phyloP scores from a whole-genome alignment of 2,329 filamentous ascomycete species.

The Exophiala alcalophila region DNA sequence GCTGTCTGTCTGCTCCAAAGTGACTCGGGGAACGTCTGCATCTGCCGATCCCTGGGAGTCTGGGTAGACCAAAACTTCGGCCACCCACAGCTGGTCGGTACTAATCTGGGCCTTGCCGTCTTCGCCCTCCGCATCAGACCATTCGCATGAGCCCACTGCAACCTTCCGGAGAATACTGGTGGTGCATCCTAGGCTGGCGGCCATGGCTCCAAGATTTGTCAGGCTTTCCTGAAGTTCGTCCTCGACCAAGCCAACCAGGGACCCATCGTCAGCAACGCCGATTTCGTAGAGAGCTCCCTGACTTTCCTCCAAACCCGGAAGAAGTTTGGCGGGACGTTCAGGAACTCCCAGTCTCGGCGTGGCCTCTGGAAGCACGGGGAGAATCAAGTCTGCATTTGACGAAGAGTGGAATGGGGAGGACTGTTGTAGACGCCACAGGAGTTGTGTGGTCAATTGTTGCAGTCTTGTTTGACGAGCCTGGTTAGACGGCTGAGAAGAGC shows the following conservation, averaged over 20 bases:
- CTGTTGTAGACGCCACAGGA: conserved; percentile 92
- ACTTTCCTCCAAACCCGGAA: conserved; percentile 83
- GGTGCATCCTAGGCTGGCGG: conserved; percentile 81
- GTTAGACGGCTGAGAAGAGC: conserved; percentile 51
- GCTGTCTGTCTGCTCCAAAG: conserved; percentile 1
- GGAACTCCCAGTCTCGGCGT: conserved; percentile 57
- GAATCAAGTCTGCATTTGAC: conserved; percentile 68
- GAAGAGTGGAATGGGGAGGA: conserved; percentile 88
- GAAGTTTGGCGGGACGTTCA: conserved; percentile 52
- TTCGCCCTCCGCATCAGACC: conserved; percentile 32
- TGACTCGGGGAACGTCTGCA: conserved; percentile 2
- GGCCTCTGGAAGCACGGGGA: conserved; percentile 70
- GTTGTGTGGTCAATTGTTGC: conserved; percentile 88
- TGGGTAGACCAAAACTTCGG: conserved; percentile 84
- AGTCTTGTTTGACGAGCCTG: conserved; percentile 79
- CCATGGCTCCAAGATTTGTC: conserved; percentile 82
- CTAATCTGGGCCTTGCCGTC: conserved; percentile 24
- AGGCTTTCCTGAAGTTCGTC: conserved; percentile 93
- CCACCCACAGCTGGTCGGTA: conserved; percentile 71
- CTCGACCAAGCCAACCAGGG: conserved; percentile 78
- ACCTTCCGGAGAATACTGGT: conserved; percentile 80
- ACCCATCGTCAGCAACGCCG: conserved; percentile 91
- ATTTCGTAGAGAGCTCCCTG: conserved; percentile 94
- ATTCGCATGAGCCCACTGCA: conserved; percentile 77
- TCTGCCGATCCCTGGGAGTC: conserved; percentile 37